These are phyloP conservation scores for Kodamaea anthophila DNA, from an alignment of 1,139 yeast genomes.

Conservation along the genomic window DNA sequence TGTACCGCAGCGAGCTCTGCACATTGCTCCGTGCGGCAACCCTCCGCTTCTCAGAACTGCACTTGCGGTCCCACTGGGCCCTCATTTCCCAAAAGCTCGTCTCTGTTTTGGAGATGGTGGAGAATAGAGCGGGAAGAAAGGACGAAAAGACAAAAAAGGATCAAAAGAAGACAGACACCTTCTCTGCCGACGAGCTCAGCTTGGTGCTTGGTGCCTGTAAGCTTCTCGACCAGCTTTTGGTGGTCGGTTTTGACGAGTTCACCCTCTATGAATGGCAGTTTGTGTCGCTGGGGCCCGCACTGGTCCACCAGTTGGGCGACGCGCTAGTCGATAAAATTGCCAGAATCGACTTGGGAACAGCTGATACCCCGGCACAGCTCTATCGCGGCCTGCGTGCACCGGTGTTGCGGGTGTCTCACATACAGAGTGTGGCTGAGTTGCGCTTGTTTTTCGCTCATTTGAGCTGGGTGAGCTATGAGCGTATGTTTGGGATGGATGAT, in stretches of 20 bases:
- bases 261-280: slow-evolving; percentile 82
- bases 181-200: slow-evolving; percentile 34
- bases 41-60: slow-evolving; percentile 56
- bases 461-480: slow-evolving; percentile 69
- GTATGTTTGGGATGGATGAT: slow-evolving; percentile 50
- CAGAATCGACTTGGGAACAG: slow-evolving; percentile 29
- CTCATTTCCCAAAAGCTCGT: slow-evolving; percentile 57
- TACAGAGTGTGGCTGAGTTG: slow-evolving; percentile 46
- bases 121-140: slow-evolving; percentile 18
- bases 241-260: slow-evolving; percentile 72
- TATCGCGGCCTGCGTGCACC: slow-evolving; percentile 19
- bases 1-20: slow-evolving; percentile 43
- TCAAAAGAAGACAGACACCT: slow-evolving; percentile 29
- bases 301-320: slow-evolving; percentile 39
- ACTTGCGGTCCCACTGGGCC: slow-evolving; percentile 68
- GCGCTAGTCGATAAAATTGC: slow-evolving; percentile 48
- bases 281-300: slow-evolving; percentile 64
- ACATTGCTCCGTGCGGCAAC: slow-evolving; percentile 58
- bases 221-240: slow-evolving; percentile 65
- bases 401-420: slow-evolving; percentile 42
- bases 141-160: too few relatives aligned
- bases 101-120: slow-evolving; percentile 40
- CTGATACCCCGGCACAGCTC: slow-evolving; percentile 28
- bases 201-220: slow-evolving; percentile 60
- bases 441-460: slow-evolving; percentile 66